These are phyloP conservation scores for Vaccinium vitisidaea DNA, from an alignment of 148 eudicot species.

Conservation along the genomic window DNA sequence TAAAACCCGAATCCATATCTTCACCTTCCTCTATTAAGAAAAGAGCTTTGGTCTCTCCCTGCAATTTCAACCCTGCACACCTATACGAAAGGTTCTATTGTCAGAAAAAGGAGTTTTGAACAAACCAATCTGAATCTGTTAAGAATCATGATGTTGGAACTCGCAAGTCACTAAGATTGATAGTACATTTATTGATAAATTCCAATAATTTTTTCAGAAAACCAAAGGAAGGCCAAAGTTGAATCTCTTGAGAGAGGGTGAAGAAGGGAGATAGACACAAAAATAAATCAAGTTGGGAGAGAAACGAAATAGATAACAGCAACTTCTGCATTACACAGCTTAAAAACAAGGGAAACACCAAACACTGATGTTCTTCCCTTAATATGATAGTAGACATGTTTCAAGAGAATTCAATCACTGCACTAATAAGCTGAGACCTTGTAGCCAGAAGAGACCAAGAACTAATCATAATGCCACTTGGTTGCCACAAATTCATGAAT, in stretches of 20 bases:
- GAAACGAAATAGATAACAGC: no score
- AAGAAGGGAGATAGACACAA: no score
- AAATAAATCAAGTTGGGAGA: no score
- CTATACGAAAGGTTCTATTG: neutral
- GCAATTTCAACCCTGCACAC: neutral
- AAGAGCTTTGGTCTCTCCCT: neutral
- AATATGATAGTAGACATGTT: neutral
- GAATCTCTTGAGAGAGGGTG: neutral
- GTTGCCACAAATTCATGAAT: neutral
- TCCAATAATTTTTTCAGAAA: neutral
- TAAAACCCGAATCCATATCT: neutral
- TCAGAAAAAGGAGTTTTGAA: neutral
- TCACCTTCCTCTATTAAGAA: neutral
- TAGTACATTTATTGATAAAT: neutral
- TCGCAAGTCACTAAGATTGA: neutral
- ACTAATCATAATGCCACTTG: neutral
- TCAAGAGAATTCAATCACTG: neutral
- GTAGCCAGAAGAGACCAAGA: neutral
- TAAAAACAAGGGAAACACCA: neutral
- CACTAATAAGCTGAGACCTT: neutral
- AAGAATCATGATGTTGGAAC: neutral
- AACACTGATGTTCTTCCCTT: neutral
- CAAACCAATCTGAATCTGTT: neutral
- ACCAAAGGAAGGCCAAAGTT: neutral
- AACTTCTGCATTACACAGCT: no score